Percentiles rank a stretch among this genome's conserved stretches.
Conservation (phyloP, 768 basidiomycete genomes). For the Leucosporidium yakuticum region DNA sequence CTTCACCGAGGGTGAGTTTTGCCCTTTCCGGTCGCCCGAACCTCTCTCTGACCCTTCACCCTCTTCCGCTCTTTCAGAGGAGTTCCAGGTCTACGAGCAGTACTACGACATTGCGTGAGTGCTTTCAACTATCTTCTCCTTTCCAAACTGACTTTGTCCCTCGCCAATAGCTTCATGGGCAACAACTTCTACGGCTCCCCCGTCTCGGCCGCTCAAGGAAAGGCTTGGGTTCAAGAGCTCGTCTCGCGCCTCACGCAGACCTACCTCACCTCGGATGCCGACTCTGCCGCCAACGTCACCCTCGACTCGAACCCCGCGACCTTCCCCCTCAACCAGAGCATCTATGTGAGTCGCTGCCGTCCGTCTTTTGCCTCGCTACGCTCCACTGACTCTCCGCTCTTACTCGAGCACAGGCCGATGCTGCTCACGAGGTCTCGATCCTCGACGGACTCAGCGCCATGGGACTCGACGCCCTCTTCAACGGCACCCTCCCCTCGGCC, state of each 20-base stretch:
- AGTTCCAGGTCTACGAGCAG: conserved; percentile 24
- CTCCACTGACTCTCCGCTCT: background rate
- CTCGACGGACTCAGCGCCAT: conserved; percentile 55
- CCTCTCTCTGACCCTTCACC: too few relatives aligned
- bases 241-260: conserved; percentile 40
- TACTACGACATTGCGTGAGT: conserved; percentile 26
- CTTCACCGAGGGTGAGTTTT: conserved; percentile 43
- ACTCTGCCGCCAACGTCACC: conserved; percentile 41
- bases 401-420: background rate
- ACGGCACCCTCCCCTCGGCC: conserved; percentile 1
- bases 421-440: conserved; percentile 21
- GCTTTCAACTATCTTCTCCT: conserved; percentile 33
- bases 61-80: conserved; percentile 33
- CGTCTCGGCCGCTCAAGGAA: conserved; percentile 48
- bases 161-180: conserved; percentile 47
- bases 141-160: conserved; percentile 22
- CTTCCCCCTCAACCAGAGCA: conserved; percentile 45
- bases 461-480: conserved; percentile 50
- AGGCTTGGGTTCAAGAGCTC: conserved; percentile 43
- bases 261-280: conserved; percentile 28
- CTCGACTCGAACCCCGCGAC: conserved; percentile 39
- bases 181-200: conserved; percentile 42
- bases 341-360: conserved; percentile 65
- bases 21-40: too few relatives aligned
- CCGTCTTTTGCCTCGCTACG: conserved; percentile 6